phyloP scores from a whole-genome alignment of 2,329 filamentous ascomycete species.

The Remersonia thermophila region DNA sequence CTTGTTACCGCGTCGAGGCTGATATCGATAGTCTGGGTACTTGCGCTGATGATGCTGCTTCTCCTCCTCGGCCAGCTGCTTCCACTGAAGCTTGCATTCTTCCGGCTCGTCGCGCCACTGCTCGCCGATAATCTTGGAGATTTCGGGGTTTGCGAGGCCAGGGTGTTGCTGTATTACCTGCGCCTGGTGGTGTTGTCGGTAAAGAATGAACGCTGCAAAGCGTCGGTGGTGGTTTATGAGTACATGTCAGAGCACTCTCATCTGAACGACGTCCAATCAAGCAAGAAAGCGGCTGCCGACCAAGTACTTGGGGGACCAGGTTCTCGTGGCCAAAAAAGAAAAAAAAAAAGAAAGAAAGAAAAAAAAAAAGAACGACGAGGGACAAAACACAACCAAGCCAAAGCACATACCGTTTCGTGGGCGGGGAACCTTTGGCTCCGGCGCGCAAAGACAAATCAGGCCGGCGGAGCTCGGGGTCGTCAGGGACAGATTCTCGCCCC shows the following conservation, averaged over 20 bases:
- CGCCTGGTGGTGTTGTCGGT: constrained; percentile 84
- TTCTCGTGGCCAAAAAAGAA: too few relatives aligned
- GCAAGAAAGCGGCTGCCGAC: constrained; percentile 7
- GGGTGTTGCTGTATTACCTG: constrained; percentile 70
- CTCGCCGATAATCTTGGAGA: constrained; percentile 92
- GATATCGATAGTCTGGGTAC: constrained; percentile 90
- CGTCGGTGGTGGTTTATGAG: constrained; percentile 9
- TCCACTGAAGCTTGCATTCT: constrained; percentile 74
- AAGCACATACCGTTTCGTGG: constrained; percentile 44
- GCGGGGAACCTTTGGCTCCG: constrained; percentile 44
- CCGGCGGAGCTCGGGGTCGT: constrained; percentile 25
- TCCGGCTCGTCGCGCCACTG: constrained; percentile 74
- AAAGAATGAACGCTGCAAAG: constrained; percentile 80
- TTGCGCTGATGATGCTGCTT: constrained; percentile 79
- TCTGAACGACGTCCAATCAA: constrained; percentile 4
- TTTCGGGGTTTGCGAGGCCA: constrained; percentile 86
- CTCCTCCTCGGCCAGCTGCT: constrained; percentile 80
- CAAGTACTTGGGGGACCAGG: too few relatives aligned
- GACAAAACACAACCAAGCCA: background rate
- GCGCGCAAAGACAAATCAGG: constrained; percentile 43
- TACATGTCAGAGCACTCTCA: too few relatives aligned
- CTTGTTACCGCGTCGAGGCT: constrained; percentile 57
- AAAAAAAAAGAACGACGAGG: constrained; percentile 5
- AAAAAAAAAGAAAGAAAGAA: constrained; percentile 6
- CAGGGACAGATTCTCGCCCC: background rate